Evolutionary conservation across 768 basidiomycete genomes (phyloP).

Genomic region (Porpolomopsis calyptriformis): DNA sequence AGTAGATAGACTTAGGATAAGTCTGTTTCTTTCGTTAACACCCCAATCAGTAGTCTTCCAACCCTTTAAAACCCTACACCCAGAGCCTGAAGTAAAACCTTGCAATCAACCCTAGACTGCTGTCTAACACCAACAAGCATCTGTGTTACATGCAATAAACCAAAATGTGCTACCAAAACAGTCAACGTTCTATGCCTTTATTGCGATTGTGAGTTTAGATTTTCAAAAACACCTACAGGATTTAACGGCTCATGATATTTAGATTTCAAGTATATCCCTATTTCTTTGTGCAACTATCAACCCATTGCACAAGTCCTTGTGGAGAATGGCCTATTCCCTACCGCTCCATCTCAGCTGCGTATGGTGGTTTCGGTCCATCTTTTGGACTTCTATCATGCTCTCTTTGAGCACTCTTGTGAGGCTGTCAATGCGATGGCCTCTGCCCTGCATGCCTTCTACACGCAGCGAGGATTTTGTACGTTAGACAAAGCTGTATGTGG

Average conservation of each 20-base stretch:
- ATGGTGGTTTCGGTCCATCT: slow-evolving; percentile 22
- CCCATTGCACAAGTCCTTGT: slow-evolving; percentile 17
- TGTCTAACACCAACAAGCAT: too few species aligned
- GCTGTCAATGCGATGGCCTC: slow-evolving; percentile 21
- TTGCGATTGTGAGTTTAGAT: slow-evolving; percentile 8
- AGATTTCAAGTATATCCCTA: slow-evolving; percentile 12
- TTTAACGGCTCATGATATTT: neutral
- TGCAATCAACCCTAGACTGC: too few species aligned
- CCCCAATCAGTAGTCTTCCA: too few species aligned
- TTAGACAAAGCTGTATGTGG: slow-evolving; percentile 12
- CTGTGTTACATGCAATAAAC: neutral
- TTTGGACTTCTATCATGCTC: slow-evolving; percentile 21
- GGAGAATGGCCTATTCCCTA: slow-evolving; percentile 24
- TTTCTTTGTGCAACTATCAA: slow-evolving; percentile 16
- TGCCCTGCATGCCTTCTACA: slow-evolving; percentile 22
- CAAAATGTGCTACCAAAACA: slow-evolving; percentile 1
- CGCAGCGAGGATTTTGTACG: slow-evolving; percentile 15
- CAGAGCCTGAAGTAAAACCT: too few species aligned
- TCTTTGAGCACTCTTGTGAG: slow-evolving; percentile 29
- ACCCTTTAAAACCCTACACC: too few species aligned
- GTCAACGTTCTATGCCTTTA: slow-evolving; percentile 9
- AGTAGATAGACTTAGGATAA: too few species aligned
- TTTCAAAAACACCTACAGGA: neutral
- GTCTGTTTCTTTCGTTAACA: too few species aligned
- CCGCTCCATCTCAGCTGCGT: slow-evolving; percentile 15